These are phyloP conservation scores for Scheffersomyces quercinus DNA, from an alignment of 1,139 yeast species.

Conservation along the genomic window DNA sequence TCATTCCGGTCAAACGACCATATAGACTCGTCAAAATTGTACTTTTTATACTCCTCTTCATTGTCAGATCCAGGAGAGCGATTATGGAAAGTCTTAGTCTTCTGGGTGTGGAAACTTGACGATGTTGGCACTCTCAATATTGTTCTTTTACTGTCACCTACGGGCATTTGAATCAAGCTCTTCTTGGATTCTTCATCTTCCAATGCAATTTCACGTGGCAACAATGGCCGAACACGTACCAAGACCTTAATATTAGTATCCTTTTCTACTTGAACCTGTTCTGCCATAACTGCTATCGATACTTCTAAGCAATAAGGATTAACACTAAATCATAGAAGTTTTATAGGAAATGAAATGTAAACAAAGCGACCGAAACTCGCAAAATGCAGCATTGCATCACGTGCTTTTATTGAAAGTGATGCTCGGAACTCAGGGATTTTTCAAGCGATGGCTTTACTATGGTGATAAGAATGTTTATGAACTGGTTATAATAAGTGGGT, in stretches of 20 bases:
- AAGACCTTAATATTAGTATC: constrained; percentile 41
- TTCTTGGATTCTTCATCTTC: constrained; percentile 6
- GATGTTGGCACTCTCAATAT: constrained; percentile 21
- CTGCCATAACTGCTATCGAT: not conserved
- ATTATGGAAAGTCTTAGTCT: constrained; percentile 3
- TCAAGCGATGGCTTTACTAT: too few species aligned
- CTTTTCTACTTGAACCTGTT: not conserved
- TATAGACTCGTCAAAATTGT: constrained; percentile 58
- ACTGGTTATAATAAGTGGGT: too few species aligned
- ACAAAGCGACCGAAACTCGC: not conserved
- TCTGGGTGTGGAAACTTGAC: constrained; percentile 13
- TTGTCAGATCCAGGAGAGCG: constrained; percentile 4
- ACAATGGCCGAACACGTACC: constrained; percentile 48
- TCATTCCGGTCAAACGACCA: constrained; percentile 52
- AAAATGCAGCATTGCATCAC: too few species aligned
- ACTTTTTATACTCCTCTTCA: constrained; percentile 26
- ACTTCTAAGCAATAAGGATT: too few species aligned
- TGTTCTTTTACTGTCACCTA: constrained; percentile 19
- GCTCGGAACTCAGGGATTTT: too few species aligned
- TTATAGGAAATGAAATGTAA: not conserved
- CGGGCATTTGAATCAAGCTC: constrained; percentile 35
- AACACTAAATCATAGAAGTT: too few species aligned
- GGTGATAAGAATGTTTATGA: too few species aligned
- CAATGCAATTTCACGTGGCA: constrained; percentile 31
- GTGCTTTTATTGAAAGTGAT: too few species aligned